Conservation (phyloP, 768 basidiomycete species). For the Termitomyces sp. region DNA sequence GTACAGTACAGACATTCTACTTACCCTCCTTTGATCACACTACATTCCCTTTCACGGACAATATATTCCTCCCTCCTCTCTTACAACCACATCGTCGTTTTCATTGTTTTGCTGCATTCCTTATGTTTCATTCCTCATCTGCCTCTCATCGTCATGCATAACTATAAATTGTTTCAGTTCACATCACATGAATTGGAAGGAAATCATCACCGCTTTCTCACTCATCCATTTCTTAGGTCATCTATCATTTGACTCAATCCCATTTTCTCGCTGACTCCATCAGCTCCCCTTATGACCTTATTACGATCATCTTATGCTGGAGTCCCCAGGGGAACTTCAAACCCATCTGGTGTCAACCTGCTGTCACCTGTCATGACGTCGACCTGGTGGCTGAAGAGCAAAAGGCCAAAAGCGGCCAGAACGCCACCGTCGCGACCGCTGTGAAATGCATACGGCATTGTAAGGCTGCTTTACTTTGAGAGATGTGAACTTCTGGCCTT, state of each 20-base stretch:
- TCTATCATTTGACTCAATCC: background rate
- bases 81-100: slow-evolving; percentile 38
- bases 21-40: slow-evolving; percentile 14
- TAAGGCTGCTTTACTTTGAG: background rate
- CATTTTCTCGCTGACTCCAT: background rate
- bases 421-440: background rate
- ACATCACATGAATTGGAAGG: background rate
- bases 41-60: slow-evolving; percentile 23
- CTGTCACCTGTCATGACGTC: background rate
- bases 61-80: slow-evolving; percentile 17
- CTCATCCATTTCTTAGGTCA: background rate
- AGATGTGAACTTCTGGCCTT: background rate
- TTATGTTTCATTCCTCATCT: slow-evolving; percentile 23
- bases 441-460: background rate
- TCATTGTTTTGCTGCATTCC: slow-evolving; percentile 37
- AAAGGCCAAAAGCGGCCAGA: background rate
- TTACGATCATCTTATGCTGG: background rate
- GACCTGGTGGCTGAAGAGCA: background rate
- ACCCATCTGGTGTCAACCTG: too few relatives aligned
- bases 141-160: slow-evolving; percentile 18
- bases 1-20: slow-evolving; percentile 17
- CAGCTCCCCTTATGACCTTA: background rate
- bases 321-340: background rate
- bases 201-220: background rate
- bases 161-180: slow-evolving; percentile 20